Conservation (phyloP, 345 rosid species). For the Jatropha curcas region DNA sequence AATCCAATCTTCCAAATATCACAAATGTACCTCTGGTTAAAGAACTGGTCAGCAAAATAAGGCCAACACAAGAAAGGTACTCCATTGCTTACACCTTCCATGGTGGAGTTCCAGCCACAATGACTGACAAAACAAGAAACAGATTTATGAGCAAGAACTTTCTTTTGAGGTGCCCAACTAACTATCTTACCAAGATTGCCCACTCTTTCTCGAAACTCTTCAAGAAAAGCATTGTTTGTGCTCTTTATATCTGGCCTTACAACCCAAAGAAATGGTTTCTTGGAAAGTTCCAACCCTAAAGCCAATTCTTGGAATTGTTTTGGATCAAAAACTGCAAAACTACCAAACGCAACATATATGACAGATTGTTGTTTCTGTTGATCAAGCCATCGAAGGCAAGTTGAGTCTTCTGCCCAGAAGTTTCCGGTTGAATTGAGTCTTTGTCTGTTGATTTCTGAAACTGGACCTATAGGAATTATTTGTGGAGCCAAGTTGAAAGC, state of each 20-base stretch:
- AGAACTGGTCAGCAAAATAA: constrained; percentile 29
- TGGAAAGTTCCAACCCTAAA: constrained; percentile 17
- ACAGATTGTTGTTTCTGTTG: constrained; percentile 16
- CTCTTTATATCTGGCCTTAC: neutral
- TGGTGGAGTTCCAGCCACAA: constrained; percentile 28
- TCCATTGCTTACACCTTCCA: constrained; percentile 20
- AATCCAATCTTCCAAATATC: constrained; percentile 33
- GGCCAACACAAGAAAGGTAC: constrained; percentile 33
- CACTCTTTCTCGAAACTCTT: neutral
- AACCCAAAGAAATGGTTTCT: constrained; percentile 22
- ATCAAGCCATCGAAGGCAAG: constrained; percentile 23
- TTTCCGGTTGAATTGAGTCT: neutral
- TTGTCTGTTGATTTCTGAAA: neutral
- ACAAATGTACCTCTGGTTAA: constrained; percentile 24
- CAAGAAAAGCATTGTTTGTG: neutral
- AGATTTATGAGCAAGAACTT: constrained; percentile 14
- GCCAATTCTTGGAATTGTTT: constrained; percentile 22
- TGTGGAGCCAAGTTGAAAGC: constrained; percentile 15
- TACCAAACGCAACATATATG: constrained; percentile 23
- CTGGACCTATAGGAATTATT: constrained; percentile 21
- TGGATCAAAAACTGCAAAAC: neutral
- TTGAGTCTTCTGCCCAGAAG: constrained; percentile 3
- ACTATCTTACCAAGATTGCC: neutral
- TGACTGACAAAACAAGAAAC: constrained; percentile 24
- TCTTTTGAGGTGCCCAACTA: constrained; percentile 17